Percentiles rank a stretch among this genome's conserved stretches.
These are phyloP conservation scores for Ananas comosus DNA, from an alignment of 176 grass and related monocot genomes.

Conservation along the genomic window DNA sequence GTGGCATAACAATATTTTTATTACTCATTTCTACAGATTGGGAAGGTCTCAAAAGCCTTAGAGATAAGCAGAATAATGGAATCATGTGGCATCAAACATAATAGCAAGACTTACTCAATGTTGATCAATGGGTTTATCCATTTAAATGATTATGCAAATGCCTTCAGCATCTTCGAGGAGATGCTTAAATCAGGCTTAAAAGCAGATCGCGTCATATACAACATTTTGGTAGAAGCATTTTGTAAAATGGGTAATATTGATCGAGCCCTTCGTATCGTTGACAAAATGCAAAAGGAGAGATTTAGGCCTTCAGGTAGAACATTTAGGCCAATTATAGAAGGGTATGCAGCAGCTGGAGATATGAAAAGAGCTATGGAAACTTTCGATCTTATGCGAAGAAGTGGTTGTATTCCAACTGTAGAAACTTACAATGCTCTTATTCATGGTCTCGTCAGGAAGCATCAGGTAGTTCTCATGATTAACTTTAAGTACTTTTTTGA, in stretches of 20 bases:
- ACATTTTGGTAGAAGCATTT: conserved; percentile 92
- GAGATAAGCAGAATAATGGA: conserved; percentile 73
- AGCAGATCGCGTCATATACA: conserved; percentile 83
- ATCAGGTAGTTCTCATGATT: conserved; percentile 48
- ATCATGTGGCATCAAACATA: conserved; percentile 70
- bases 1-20: neutral
- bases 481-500: neutral
- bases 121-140: conserved; percentile 91
- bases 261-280: conserved; percentile 65
- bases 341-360: conserved; percentile 71
- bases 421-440: conserved; percentile 95
- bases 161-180: conserved; percentile 86
- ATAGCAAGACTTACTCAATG: conserved; percentile 98
- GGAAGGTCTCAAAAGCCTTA: conserved; percentile 81
- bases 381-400: conserved; percentile 76
- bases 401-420: conserved; percentile 68
- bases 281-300: conserved; percentile 82
- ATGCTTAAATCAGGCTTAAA: conserved; percentile 72
- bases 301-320: conserved; percentile 71
- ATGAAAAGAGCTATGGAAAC: conserved; percentile 69
- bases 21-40: conserved; percentile 38
- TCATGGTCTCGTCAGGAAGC: conserved; percentile 71
- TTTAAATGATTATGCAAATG: conserved; percentile 89
- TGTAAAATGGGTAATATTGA: conserved; percentile 97
- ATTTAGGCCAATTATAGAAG: conserved; percentile 93